Base-by-base conservation (phyloP, 108 stramenopile genomes). In the Nitzschia palea region DNA sequence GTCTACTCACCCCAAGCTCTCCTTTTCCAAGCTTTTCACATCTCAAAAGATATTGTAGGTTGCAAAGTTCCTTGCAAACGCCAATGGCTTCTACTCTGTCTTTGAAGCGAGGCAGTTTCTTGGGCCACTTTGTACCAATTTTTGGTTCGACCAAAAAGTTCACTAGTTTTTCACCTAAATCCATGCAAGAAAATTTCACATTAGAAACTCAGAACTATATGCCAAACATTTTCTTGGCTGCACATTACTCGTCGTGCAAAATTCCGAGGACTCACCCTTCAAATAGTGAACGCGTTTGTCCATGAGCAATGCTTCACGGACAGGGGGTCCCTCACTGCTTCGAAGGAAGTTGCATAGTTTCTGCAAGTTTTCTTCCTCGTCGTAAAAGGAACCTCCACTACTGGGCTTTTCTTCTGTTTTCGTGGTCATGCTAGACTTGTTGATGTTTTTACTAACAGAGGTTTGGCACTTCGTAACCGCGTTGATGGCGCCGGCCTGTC, bases 231-330 rank as follows among this genome's bases (percentile, higher is more conserved):
- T 42, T 42, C 40, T 42, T 42, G 31, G 12, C 25, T 34, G 1
- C 20, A 2, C n/a, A n/a, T n/a, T n/a, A n/a, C n/a, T n/a, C n/a
- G n/a, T n/a, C n/a, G n/a, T n/a, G n/a, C n/a, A n/a, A n/a, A n/a
- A n/a, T 15, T 23, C 22, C 17, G 5, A 29, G 32, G 29, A 37
- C 94, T 56, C 70, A 97, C 97, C 97, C 73, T 97, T 98, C 78
- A 98, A 83, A 73, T 98, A 98, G 55, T 95, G 87, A 62, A 98
- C 98, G 18, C 98, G 91, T 74, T 97, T 97, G 58, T 97, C 96
- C 85, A 94, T 88, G 60, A 94, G 73, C 35, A 97, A 78, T 27
- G 95, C 96, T 67, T 96, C 94, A 33, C 97, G 87, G 31, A 90
- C 86, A 14, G 86, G 60, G 1, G 94, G 94, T 18, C 94, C 94